Evolutionary conservation across 2,329 filamentous ascomycete genomes (phyloP), one percentile per base, ranked within the genome.

Genomic region (Raffaelea ambrosiae): DNA sequence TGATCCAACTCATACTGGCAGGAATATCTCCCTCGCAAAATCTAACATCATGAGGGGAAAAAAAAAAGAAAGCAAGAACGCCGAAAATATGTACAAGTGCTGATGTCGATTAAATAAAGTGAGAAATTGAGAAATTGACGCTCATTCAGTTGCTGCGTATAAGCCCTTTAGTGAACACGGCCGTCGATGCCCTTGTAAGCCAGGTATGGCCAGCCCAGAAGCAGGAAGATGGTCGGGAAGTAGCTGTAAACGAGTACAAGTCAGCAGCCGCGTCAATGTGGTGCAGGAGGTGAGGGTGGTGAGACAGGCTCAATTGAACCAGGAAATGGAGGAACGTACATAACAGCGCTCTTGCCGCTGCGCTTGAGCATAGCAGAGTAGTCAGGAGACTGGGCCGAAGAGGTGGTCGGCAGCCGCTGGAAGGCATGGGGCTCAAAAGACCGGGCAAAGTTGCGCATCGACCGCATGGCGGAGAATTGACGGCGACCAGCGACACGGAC

Each of bases 161-260:
- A 2, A 21, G 29, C 26, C 7, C 26, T 18, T 43, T 44, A 48
- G 21, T 45, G 43, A 9, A 65, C 51, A 54, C 52, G 58, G 26
- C 61, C 61, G 50, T 62, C 55, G 9, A 64, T 21, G 26, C 54
- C 13, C 11, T 42, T n/a, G 38, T 49, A 40, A 42, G 53, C 53
- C 10, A 59, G 33, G 11, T 54, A 50, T 1, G 68, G 68, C 68
- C 68, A 70, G 45, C 63, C 62, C n/a, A 70, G 61, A 40, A 68
- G 53, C 9, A 58, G 21, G 4, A 50, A 53, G 38, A 63, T 56
- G 26, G 52, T 54, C 2, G 66, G 64, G 52, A 68, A 52, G 58
- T 61, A 70, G 35, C 66, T 69, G 40, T 51, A 19, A 13, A 20
- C 46, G 26, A 29, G 26, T 1, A 20, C 23, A 20, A 42, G 35